Percentiles rank a stretch among this genome's conserved stretches.
Evolutionary conservation across 768 basidiomycete genomes (phyloP).

Genomic region (Tubosaeta brunneosetosa): DNA sequence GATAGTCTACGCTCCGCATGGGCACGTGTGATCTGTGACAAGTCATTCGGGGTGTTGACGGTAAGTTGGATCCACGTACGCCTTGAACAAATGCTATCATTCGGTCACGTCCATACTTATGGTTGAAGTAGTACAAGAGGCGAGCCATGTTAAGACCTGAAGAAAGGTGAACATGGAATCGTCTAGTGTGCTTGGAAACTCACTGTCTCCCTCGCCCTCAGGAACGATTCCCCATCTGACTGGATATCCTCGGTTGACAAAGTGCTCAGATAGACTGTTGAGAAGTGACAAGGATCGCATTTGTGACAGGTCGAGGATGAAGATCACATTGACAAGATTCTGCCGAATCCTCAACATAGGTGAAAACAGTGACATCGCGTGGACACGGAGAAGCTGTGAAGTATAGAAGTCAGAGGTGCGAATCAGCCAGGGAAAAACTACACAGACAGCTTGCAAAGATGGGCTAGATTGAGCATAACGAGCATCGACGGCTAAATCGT

Average conservation of each 20-base stretch:
- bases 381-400: conserved; percentile 25
- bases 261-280: conserved; percentile 54
- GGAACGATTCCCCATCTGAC: conserved; percentile 86
- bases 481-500: conserved; percentile 82
- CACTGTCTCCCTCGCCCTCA: conserved; percentile 43
- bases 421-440: not conserved
- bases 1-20: conserved; percentile 31
- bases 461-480: conserved; percentile 52
- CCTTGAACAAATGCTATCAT: conserved; percentile 58
- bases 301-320: conserved; percentile 76
- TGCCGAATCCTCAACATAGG: conserved; percentile 69
- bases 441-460: conserved; percentile 47
- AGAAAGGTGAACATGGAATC: not conserved
- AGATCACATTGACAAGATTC: conserved; percentile 82
- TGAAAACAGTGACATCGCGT: conserved; percentile 55
- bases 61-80: conserved; percentile 31
- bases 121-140: conserved; percentile 62
- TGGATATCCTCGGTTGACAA: conserved; percentile 71
- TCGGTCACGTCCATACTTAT: conserved; percentile 55
- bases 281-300: conserved; percentile 58
- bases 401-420: not conserved
- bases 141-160: conserved; percentile 66
- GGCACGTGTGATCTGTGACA: conserved; percentile 36
- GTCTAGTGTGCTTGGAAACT: conserved; percentile 1
- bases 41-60: conserved; percentile 1